phyloP scores from a whole-genome alignment of 208 protist species.

The Spongospora subterranea region DNA sequence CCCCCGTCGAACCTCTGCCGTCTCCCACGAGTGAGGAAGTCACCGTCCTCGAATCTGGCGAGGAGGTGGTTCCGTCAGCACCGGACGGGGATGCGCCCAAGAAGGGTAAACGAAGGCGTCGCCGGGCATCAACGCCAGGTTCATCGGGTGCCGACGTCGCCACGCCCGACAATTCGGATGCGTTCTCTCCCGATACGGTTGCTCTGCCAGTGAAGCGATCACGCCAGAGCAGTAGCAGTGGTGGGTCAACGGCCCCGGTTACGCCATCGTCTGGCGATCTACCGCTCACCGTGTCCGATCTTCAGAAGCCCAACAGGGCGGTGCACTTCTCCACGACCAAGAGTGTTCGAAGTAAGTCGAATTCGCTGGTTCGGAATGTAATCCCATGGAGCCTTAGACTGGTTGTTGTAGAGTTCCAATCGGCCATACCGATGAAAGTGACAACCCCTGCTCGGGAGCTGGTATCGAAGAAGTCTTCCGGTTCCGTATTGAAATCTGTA shows the following conservation, averaged over 20 bases:
- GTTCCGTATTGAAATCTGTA: neutral
- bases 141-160: no score
- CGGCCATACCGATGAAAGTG: neutral
- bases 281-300: neutral
- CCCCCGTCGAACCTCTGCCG: no score
- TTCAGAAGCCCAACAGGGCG: neutral
- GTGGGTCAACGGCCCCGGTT: neutral
- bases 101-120: no score
- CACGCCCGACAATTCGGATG: neutral
- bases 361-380: neutral
- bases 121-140: no score
- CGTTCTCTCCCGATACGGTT: no score
- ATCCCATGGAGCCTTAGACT: neutral
- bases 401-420: neutral
- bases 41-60: no score
- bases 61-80: no score
- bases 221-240: neutral
- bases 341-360: conserved; percentile 5
- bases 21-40: no score
- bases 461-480: conserved; percentile 8
- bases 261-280: neutral
- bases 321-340: conserved; percentile 35
- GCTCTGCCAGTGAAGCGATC: neutral
- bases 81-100: no score
- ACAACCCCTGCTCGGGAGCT: conserved; percentile 28